Percentiles rank a stretch among this genome's conserved stretches.
These are phyloP conservation scores for Mucor lusitanicus DNA, from an alignment of 371 early-diverging fungal species.

Conservation along the genomic window DNA sequence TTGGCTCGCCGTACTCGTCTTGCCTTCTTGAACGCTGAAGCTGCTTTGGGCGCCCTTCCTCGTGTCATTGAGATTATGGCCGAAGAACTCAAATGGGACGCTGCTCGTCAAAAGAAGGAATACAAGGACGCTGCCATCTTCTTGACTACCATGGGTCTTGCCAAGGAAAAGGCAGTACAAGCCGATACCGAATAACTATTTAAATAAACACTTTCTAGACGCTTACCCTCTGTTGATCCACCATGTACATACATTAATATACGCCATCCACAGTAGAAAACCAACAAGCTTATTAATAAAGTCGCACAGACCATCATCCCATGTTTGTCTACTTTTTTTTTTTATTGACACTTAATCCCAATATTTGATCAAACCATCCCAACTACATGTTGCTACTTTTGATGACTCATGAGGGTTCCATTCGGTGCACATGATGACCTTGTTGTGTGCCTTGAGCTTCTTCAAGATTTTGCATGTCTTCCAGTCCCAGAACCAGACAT, in stretches of 20 bases:
- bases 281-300: too few species aligned
- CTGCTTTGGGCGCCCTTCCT: constrained; percentile 86
- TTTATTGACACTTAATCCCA: constrained; percentile 70
- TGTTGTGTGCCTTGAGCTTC: constrained; percentile 90
- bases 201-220: constrained; percentile 6
- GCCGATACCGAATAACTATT: constrained; percentile 2
- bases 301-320: too few species aligned
- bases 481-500: constrained; percentile 97
- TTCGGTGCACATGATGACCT: constrained; percentile 84
- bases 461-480: constrained; percentile 82
- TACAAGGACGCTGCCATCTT: constrained; percentile 71
- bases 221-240: not conserved
- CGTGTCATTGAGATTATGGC: constrained; percentile 93
- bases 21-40: constrained; percentile 94
- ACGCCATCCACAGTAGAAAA: too few species aligned
- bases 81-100: constrained; percentile 84
- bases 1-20: constrained; percentile 93
- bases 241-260: not conserved
- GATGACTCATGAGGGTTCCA: constrained; percentile 97
- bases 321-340: not conserved
- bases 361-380: constrained; percentile 96
- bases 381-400: constrained; percentile 91
- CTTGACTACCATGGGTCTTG: constrained; percentile 90
- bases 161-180: constrained; percentile 14
- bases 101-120: constrained; percentile 69